phyloP scores from a whole-genome alignment of 2,329 filamentous ascomycete genomes.

The Didymella pomorum region DNA sequence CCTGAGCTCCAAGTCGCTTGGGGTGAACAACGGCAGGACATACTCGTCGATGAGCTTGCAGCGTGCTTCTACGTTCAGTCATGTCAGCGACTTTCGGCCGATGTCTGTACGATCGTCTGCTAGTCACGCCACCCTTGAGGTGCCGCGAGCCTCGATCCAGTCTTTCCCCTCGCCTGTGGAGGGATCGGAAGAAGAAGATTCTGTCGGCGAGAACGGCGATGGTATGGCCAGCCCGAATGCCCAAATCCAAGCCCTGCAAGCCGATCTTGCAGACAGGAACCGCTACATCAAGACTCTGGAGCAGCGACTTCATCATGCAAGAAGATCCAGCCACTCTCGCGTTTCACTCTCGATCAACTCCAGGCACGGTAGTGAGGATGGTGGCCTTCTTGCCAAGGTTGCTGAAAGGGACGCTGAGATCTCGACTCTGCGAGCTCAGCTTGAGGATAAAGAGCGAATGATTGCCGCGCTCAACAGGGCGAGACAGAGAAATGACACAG shows the following conservation, averaged over 20 bases:
- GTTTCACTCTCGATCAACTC: slow-evolving; percentile 77
- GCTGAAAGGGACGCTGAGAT: slow-evolving; percentile 94
- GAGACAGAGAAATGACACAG: slow-evolving; percentile 83
- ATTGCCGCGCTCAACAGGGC: slow-evolving; percentile 84
- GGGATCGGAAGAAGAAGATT: slow-evolving; percentile 56
- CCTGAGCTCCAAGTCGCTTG: slow-evolving; percentile 91
- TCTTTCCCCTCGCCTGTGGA: slow-evolving; percentile 37
- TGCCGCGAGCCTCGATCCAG: slow-evolving; percentile 43
- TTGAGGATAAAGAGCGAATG: slow-evolving; percentile 97
- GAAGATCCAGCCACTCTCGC: slow-evolving; percentile 87
- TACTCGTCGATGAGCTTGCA: slow-evolving; percentile 53
- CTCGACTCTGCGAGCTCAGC: slow-evolving; percentile 81
- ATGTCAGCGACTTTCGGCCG: slow-evolving; percentile 54
- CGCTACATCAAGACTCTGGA: slow-evolving; percentile 95
- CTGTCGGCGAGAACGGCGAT: slow-evolving; percentile 82
- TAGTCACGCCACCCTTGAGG: slow-evolving; percentile 53
- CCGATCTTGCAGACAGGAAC: slow-evolving; percentile 96
- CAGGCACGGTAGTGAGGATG: slow-evolving; percentile 75
- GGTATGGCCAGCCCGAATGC: slow-evolving; percentile 80
- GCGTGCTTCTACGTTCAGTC: slow-evolving; percentile 52
- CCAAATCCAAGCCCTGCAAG: slow-evolving; percentile 91
- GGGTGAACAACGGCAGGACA: slow-evolving; percentile 72
- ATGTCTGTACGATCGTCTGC: slow-evolving; percentile 56
- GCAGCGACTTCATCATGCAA: slow-evolving; percentile 87
- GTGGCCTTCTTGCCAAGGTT: slow-evolving; percentile 74